These are phyloP conservation scores for Paraphaeosphaeria minitans DNA, from an alignment of 2,329 filamentous ascomycete genomes.

Conservation along the genomic window DNA sequence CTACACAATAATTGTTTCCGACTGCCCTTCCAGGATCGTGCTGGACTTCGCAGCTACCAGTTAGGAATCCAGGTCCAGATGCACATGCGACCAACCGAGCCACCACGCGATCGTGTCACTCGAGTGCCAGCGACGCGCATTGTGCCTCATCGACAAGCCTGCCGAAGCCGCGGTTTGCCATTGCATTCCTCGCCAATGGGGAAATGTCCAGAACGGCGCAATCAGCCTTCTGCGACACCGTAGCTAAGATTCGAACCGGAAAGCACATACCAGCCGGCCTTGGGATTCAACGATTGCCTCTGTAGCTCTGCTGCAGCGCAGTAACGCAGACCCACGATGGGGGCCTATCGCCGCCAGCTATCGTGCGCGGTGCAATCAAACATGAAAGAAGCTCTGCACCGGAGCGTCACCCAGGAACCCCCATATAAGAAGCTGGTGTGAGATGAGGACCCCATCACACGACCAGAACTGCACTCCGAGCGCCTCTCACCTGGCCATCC, in stretches of 20 bases:
- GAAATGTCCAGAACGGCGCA: background rate
- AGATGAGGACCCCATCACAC: slow-evolving; percentile 18
- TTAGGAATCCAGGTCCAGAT: background rate
- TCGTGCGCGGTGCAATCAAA: slow-evolving; percentile 23
- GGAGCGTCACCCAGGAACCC: background rate
- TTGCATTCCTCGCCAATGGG: slow-evolving; percentile 1
- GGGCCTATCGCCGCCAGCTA: slow-evolving; percentile 15
- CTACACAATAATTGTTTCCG: slow-evolving; percentile 4
- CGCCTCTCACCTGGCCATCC: no score
- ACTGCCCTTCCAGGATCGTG: background rate
- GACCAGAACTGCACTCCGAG: slow-evolving; percentile 4
- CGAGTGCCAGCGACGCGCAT: slow-evolving; percentile 8
- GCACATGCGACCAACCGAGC: slow-evolving; percentile 12
- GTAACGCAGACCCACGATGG: slow-evolving; percentile 20
- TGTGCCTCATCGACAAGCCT: slow-evolving; percentile 17
- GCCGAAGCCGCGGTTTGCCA: slow-evolving; percentile 13
- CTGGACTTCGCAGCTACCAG: slow-evolving; percentile 7
- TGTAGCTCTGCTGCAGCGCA: slow-evolving; percentile 16
- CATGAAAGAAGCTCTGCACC: slow-evolving; percentile 2
- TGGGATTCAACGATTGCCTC: slow-evolving; percentile 12
- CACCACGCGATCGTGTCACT: slow-evolving; percentile 28
- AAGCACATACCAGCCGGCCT: background rate
- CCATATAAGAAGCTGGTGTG: slow-evolving; percentile 19
- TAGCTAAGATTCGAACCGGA: slow-evolving; percentile 13
- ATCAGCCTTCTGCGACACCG: slow-evolving; percentile 13